A percentile compares a stretch with the other conserved stretches of the same genome.
Evolutionary conservation across 2,329 filamentous ascomycete species (phyloP).

Genomic region (Colletotrichum shisoi): DNA sequence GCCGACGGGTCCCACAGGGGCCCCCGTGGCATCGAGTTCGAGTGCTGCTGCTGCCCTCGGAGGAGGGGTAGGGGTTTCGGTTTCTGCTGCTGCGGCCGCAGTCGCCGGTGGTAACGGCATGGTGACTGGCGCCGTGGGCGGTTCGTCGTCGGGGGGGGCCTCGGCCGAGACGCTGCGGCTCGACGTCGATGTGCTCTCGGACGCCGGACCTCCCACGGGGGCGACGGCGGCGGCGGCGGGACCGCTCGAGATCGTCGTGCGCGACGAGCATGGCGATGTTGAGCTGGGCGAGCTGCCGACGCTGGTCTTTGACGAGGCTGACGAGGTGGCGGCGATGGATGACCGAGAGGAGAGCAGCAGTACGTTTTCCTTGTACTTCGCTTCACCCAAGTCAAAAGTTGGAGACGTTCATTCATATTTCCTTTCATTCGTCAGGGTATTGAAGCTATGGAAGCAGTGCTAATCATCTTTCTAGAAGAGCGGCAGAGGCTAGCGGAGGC

Average conservation of each 20-base stretch:
- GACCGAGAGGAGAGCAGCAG: conserved; percentile 66
- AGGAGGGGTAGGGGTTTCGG: conserved; percentile 36
- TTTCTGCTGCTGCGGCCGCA: conserved; percentile 26
- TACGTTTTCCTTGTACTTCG: conserved; percentile 45
- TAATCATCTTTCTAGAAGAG: conserved; percentile 56
- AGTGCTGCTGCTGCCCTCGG: conserved; percentile 38
- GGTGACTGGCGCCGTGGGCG: conserved; percentile 18
- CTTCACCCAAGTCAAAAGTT: background rate
- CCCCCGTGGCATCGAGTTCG: background rate
- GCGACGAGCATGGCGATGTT: conserved; percentile 69
- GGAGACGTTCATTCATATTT: background rate
- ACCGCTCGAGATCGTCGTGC: conserved; percentile 64
- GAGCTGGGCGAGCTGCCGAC: conserved; percentile 66
- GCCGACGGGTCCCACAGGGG: conserved; percentile 53
- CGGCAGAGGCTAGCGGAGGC: conserved; percentile 67
- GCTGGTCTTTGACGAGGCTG: conserved; percentile 61
- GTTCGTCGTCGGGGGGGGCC: conserved; percentile 44
- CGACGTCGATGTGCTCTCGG: conserved; percentile 56
- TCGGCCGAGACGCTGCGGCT: conserved; percentile 59
- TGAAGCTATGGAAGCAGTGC: conserved; percentile 42
- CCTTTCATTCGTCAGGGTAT: conserved; percentile 40
- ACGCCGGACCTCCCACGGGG: conserved; percentile 40
- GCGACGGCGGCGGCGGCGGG: conserved; percentile 40
- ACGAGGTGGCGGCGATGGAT: conserved; percentile 63
- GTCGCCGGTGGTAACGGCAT: conserved; percentile 35